Evolutionary conservation across 1,139 yeast species (phyloP), one percentile per base, ranked within the genome.

Genomic region (Blastobotrys indianensis): DNA sequence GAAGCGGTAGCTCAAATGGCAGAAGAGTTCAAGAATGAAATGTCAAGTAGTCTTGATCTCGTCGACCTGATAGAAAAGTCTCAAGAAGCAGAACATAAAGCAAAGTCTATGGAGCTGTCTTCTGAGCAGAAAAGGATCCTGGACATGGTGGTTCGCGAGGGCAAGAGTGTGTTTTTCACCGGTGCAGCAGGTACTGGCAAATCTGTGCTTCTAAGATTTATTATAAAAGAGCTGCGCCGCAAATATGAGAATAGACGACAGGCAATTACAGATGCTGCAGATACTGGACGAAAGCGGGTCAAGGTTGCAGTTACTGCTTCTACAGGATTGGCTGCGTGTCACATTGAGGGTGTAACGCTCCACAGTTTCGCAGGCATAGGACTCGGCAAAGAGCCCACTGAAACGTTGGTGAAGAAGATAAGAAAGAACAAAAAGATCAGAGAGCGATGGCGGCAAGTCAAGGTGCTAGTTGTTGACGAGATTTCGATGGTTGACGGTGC

Each of bases 321-420:
- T 0, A 88, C 97, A 0, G 97, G 97, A 1, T 67, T 88, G 54
- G 97, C 97, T 0, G 96, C 96, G 0, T 80, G 85, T 42, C 85
- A 85, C 58, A 82, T 88, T 55, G 94, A 92, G 1, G 97, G 97
- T 16, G 77, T 75, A 31, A 88, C 97, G 0, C 69, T 88, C 36
- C 94, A 86, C 61, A 73, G 83, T 54, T 85, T 80, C 67, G 74
- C 92, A 1, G 88, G 94, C 0, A 76, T 87, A 47, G 96, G 96
- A 0, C 63, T 86, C 16, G 96, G 92, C 6, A 68, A 68, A 4
- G 84, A 75, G 4, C 54, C 72, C 1, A 76, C 72, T 0, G 67
- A 66, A 1, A 65, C 64, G 8, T 59, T 85, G 42, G 69, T 75
- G 2, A 65, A 64, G 16, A 70, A 67, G 49, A 73, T 85, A 6